phyloP scores from a whole-genome alignment of 2,329 filamentous ascomycete species.

The Cercospora beticola region DNA sequence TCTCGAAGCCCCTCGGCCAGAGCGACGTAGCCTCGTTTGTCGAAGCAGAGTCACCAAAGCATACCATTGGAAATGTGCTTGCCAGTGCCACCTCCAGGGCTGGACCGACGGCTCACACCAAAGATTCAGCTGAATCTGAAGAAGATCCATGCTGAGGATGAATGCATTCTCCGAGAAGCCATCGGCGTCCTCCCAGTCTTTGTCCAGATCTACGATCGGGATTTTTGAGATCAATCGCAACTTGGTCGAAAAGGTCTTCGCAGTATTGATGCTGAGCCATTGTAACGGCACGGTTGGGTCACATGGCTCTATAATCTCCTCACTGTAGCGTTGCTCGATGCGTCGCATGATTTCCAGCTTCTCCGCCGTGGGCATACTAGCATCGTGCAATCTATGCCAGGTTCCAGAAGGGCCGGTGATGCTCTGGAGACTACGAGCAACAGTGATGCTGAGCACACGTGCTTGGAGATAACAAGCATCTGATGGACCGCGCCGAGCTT shows the following conservation, averaged over 20 bases:
- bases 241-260: slow-evolving; percentile 28
- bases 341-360: slow-evolving; percentile 30
- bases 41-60: slow-evolving; percentile 29
- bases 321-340: slow-evolving; percentile 28
- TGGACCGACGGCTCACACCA: slow-evolving; percentile 31
- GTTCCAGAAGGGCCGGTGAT: slow-evolving; percentile 27
- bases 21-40: slow-evolving; percentile 27
- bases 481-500: slow-evolving; percentile 29
- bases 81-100: slow-evolving; percentile 34
- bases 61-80: slow-evolving; percentile 33
- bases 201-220: slow-evolving; percentile 25
- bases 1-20: slow-evolving; percentile 19
- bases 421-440: slow-evolving; percentile 25
- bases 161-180: slow-evolving; percentile 31
- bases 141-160: slow-evolving; percentile 27
- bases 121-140: slow-evolving; percentile 31
- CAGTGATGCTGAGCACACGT: slow-evolving; percentile 24
- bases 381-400: slow-evolving; percentile 26
- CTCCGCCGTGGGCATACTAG: slow-evolving; percentile 25
- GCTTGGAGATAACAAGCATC: slow-evolving; percentile 36
- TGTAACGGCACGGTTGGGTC: slow-evolving; percentile 32
- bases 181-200: slow-evolving; percentile 24
- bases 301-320: slow-evolving; percentile 29
- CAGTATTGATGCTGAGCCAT: slow-evolving; percentile 29
- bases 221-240: slow-evolving; percentile 30